Percentiles rank a stretch among this genome's conserved stretches.
Conservation (phyloP, 768 basidiomycete genomes). For the Suillus lakei region DNA sequence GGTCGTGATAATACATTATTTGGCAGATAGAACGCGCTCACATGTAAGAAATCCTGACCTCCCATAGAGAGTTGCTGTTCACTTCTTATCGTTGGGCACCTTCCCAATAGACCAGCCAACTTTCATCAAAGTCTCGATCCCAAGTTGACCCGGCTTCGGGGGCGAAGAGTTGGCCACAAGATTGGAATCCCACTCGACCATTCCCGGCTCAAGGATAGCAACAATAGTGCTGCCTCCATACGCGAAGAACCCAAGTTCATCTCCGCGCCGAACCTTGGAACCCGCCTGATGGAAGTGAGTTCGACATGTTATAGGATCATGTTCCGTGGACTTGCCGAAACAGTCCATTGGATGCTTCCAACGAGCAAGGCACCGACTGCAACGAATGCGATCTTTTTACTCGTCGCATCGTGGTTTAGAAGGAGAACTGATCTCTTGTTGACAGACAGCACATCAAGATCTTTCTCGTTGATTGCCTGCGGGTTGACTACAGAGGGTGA, state of each 20-base stretch:
- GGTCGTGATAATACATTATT: not conserved
- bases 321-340: constrained; percentile 20
- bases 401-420: constrained; percentile 50
- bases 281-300: constrained; percentile 38
- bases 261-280: constrained; percentile 61
- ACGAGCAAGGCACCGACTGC: constrained; percentile 85
- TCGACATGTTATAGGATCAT: not conserved
- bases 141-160: constrained; percentile 24
- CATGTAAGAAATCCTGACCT: not conserved
- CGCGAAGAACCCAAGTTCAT: constrained; percentile 68
- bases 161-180: constrained; percentile 53
- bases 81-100: not conserved
- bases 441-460: constrained; percentile 67
- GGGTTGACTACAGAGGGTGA: constrained; percentile 60
- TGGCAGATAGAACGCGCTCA: not conserved
- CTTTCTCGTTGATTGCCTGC: constrained; percentile 71
- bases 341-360: constrained; percentile 73
- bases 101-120: constrained; percentile 36
- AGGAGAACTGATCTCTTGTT: constrained; percentile 64
- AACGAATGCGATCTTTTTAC: constrained; percentile 63
- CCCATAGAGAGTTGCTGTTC: not conserved
- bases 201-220: constrained; percentile 57
- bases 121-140: constrained; percentile 71
- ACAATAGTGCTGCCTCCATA: constrained; percentile 83
- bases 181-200: constrained; percentile 65